Percentiles rank a stretch among this genome's conserved stretches.
phyloP scores from a whole-genome alignment of 2,329 filamentous ascomycete genomes.

The Sarocladiaceae sp. region DNA sequence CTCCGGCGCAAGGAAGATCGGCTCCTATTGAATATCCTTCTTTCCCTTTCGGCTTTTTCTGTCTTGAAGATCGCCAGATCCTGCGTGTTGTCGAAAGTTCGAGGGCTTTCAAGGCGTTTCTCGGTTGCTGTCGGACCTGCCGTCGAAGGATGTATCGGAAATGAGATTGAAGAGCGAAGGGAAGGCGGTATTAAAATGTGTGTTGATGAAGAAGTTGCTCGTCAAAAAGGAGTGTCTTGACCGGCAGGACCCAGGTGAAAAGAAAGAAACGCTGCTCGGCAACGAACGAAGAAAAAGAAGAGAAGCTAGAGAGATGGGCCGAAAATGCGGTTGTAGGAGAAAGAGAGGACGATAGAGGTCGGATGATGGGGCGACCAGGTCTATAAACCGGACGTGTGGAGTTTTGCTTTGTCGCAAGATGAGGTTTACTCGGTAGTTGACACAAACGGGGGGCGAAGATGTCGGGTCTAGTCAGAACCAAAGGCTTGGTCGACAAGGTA shows the following conservation, averaged over 20 bases:
- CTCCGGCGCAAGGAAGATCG: no score
- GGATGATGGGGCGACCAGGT: conserved; percentile 6
- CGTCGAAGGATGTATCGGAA: not conserved
- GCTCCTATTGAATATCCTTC: no score
- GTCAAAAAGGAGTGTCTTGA: conserved; percentile 7
- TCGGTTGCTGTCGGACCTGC: conserved; percentile 4
- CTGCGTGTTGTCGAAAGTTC: not conserved
- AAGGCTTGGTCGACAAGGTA: not conserved
- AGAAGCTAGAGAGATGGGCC: conserved; percentile 5
- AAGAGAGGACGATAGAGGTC: conserved; percentile 11
- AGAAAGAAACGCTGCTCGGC: conserved; percentile 12
- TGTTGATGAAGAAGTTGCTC: no score
- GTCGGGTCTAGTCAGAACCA: not conserved
- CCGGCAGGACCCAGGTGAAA: conserved; percentile 6
- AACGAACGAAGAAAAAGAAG: conserved; percentile 6
- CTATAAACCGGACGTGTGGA: conserved; percentile 5
- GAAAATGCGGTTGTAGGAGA: conserved; percentile 10
- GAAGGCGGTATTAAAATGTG: not conserved
- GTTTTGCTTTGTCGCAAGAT: not conserved
- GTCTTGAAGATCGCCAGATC: not conserved
- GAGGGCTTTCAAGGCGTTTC: not conserved
- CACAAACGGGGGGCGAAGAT: not conserved
- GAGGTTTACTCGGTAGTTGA: not conserved
- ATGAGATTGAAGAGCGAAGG: not conserved
- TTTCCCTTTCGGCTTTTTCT: not conserved